These are phyloP conservation scores for Aspergillus glaucus DNA, from an alignment of 2,329 filamentous ascomycete species.

Conservation along the genomic window DNA sequence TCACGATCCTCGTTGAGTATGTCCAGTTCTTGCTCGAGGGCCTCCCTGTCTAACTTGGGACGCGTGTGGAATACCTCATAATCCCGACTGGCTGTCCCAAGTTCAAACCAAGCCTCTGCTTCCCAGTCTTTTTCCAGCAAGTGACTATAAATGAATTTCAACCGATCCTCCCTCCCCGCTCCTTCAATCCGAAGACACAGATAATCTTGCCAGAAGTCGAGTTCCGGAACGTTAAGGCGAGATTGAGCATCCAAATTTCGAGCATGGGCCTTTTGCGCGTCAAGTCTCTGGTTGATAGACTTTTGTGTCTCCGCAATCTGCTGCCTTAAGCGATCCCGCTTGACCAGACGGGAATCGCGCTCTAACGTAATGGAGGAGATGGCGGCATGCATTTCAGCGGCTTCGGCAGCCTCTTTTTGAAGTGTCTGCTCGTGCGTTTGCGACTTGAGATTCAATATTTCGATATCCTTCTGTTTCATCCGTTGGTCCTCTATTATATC, in stretches of 20 bases:
- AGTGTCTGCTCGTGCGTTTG: conserved; percentile 51
- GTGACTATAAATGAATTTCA: conserved; percentile 87
- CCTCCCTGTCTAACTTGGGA: conserved; percentile 56
- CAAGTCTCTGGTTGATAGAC: conserved; percentile 39
- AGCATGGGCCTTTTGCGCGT: conserved; percentile 47
- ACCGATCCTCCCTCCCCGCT: conserved; percentile 70
- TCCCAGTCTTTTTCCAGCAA: conserved; percentile 83
- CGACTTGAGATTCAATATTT: conserved; percentile 59
- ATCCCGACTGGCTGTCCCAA: conserved; percentile 72
- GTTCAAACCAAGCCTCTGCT: conserved; percentile 86
- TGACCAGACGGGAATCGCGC: conserved; percentile 49
- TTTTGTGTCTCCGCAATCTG: conserved; percentile 49
- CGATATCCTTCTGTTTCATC: conserved; percentile 80
- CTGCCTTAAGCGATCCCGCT: conserved; percentile 50
- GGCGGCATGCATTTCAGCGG: conserved; percentile 55
- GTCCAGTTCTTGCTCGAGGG: conserved; percentile 51
- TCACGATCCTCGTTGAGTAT: conserved; percentile 56
- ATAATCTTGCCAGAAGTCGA: conserved; percentile 93
- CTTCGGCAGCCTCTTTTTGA: conserved; percentile 56
- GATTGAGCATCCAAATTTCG: conserved; percentile 74
- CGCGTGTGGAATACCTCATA: conserved; percentile 77
- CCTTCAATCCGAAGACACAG: conserved; percentile 86
- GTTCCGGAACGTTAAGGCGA: conserved; percentile 82
- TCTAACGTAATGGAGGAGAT: conserved; percentile 52
- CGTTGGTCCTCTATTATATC: conserved; percentile 70